Base-by-base conservation (phyloP, 768 basidiomycete genomes). In the Pleurotus pulmonarius region DNA sequence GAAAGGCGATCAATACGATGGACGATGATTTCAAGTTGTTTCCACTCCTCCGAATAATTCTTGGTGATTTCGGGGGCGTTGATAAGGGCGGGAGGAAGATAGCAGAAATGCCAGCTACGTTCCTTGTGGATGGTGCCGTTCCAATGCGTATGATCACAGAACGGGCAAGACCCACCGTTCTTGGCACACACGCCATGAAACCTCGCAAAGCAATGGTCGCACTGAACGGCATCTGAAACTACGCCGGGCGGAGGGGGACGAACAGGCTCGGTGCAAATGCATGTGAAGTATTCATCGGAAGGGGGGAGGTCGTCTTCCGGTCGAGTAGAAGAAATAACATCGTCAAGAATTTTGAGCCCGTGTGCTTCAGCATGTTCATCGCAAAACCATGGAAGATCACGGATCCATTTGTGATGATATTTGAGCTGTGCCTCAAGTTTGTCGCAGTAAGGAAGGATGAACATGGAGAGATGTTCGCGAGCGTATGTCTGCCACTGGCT, bases 141-240 rank as follows among this genome's bases (percentile, higher is more conserved):
- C 91, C 91, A 93, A 64, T 94, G 92, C 59, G 92, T 88, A 63
- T 92, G 90, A 60, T 94, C 91, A 61, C 91, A 94, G 75, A 94
- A 94, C 0, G 91, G 91, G 65, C 91, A 94, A 4, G 91, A 94
- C 37, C 91, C 92, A n/a, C 91, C 91, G 60, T 88, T 90, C 61
- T 86, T 86, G 9, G 90, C 91, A 63, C 91, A 93, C 48, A 85
- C 79, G 4, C 90, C 90, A 59, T 94, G 91, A 71, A 94, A 94
- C 48, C 90, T 77, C 47, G 91, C 92, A 67, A 82, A 90, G 60
- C 91, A 94, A 62, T 93, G 90, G 65, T 94, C 91, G 66, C 91
- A 94, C 67, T 94, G 92, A 13, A 94, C 92, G 1, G 92, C 91
- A 65, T 92, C 90, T 0, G 92, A 92, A 25, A 80, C 75, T 18